Evolutionary conservation across 2,329 filamentous ascomycete species (phyloP).

Genomic region (Aspergillus sp.): DNA sequence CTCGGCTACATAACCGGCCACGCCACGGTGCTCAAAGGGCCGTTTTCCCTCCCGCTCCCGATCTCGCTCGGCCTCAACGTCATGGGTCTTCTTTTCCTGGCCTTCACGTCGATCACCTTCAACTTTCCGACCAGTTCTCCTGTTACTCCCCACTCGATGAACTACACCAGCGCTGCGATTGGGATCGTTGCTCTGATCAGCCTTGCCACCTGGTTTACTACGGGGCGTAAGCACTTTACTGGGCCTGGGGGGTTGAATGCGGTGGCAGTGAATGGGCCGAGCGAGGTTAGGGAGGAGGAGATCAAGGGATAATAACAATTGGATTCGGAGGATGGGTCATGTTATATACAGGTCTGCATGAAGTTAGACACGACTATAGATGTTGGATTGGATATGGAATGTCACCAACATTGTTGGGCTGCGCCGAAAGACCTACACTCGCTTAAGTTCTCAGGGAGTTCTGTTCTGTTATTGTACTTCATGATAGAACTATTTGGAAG

Average conservation of each 20-base stretch:
- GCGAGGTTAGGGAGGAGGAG: background rate
- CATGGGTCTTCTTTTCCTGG: constrained; percentile 43
- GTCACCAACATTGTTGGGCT: too few relatives aligned
- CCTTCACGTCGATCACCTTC: constrained; percentile 48
- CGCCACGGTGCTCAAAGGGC: constrained; percentile 26
- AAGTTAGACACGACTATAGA: too few relatives aligned
- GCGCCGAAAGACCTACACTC: too few relatives aligned
- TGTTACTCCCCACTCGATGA: constrained; percentile 48
- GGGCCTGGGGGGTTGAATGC: constrained; percentile 31
- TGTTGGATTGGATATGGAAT: too few relatives aligned
- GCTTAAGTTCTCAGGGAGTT: too few relatives aligned
- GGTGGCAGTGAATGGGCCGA: constrained; percentile 4
- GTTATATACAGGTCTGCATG: too few relatives aligned
- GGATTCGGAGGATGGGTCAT: too few relatives aligned
- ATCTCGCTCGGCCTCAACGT: constrained; percentile 40
- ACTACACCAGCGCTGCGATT: constrained; percentile 49
- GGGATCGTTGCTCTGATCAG: constrained; percentile 46
- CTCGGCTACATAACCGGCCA: constrained; percentile 38
- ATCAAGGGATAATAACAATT: too few relatives aligned
- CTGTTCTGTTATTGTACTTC: too few relatives aligned
- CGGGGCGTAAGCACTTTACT: constrained; percentile 41
- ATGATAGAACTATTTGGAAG: too few relatives aligned
- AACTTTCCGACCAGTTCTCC: constrained; percentile 46
- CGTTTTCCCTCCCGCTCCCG: constrained; percentile 34
- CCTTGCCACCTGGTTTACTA: constrained; percentile 43